phyloP scores from a whole-genome alignment of 495 filamentous ascomycete species.

The Schizothecium vesticola region DNA sequence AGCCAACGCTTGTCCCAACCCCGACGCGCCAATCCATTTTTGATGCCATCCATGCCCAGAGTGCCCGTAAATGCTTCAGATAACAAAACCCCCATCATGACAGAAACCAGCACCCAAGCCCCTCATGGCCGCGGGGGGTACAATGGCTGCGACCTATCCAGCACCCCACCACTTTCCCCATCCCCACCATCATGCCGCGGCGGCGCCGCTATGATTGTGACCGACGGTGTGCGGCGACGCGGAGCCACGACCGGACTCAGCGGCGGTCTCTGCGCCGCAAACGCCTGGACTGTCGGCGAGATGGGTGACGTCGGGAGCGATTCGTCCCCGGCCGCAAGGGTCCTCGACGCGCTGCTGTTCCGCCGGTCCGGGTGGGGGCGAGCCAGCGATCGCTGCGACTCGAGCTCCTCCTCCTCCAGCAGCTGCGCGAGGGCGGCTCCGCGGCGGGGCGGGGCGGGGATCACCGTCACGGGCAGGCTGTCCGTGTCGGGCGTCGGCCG shows the following conservation, averaged over 20 bases:
- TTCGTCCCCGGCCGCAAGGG: background rate
- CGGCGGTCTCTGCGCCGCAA: background rate
- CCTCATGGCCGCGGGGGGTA: background rate
- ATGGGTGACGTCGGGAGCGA: constrained; percentile 4
- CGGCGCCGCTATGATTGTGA: background rate
- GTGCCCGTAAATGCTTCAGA: background rate
- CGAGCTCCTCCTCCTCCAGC: constrained; percentile 36
- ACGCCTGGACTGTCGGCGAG: background rate
- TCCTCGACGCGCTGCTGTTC: constrained; percentile 13
- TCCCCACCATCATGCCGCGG: background rate
- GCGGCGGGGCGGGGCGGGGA: constrained; percentile 42
- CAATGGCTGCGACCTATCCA: no score
- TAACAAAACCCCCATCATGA: no score
- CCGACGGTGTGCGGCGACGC: background rate
- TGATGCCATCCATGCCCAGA: background rate
- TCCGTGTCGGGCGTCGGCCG: constrained; percentile 44
- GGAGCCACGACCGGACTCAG: background rate
- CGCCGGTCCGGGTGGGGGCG: background rate
- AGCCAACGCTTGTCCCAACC: background rate
- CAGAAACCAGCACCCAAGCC: no score
- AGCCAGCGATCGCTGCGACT: constrained; percentile 1
- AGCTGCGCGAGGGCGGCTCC: constrained; percentile 42
- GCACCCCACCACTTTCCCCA: background rate
- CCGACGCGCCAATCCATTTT: background rate
- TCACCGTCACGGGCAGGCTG: constrained; percentile 45